Conservation (phyloP, 2,329 filamentous ascomycete species). For the Beauveria varroae region DNA sequence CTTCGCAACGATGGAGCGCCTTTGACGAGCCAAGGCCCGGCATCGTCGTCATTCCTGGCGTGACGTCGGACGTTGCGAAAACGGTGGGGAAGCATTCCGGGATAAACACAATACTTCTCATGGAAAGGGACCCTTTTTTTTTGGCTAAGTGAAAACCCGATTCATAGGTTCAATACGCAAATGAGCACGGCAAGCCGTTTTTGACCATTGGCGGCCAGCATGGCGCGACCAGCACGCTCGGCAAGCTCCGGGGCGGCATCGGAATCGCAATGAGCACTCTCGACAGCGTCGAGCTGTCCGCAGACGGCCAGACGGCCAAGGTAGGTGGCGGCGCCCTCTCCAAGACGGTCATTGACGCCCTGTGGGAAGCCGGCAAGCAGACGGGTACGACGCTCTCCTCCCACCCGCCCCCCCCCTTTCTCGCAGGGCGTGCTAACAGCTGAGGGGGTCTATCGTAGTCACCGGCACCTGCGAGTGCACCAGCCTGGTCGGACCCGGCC, state of each 20-base stretch:
- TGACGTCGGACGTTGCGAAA: background rate
- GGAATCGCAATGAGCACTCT: slow-evolving; percentile 41
- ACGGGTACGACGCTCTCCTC: slow-evolving; percentile 26
- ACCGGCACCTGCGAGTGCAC: slow-evolving; percentile 47
- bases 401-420: background rate
- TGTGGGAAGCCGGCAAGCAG: slow-evolving; percentile 45
- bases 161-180: slow-evolving; percentile 34
- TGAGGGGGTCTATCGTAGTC: slow-evolving; percentile 22
- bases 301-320: slow-evolving; percentile 37
- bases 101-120: too few relatives aligned
- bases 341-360: slow-evolving; percentile 36
- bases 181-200: slow-evolving; percentile 38
- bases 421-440: slow-evolving; percentile 1
- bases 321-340: slow-evolving; percentile 40
- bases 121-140: too few relatives aligned
- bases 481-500: slow-evolving; percentile 38
- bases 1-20: slow-evolving; percentile 1
- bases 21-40: background rate
- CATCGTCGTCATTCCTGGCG: background rate
- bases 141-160: background rate
- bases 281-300: slow-evolving; percentile 32
- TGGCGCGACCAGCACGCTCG: slow-evolving; percentile 41
- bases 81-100: background rate
- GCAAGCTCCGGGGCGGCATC: slow-evolving; percentile 40
- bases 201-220: slow-evolving; percentile 46